A percentile compares a stretch with the other conserved stretches of the same genome.
phyloP scores from a whole-genome alignment of 1,139 yeast genomes.

The Suhomyces bokatorum region DNA sequence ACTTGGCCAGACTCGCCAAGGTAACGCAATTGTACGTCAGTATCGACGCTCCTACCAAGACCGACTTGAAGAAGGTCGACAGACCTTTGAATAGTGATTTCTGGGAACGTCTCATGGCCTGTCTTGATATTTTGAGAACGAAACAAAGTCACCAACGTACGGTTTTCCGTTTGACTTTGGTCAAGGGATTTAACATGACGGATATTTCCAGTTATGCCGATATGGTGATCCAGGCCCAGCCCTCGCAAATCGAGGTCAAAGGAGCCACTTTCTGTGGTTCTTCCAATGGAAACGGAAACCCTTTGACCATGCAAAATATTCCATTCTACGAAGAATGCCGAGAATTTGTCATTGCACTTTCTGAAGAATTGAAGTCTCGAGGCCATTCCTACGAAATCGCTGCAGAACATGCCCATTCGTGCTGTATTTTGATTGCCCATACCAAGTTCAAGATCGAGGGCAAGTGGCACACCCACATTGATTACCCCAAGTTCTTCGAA shows the following conservation, averaged over 20 bases:
- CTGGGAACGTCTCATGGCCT: slow-evolving; percentile 84
- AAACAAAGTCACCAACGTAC: slow-evolving; percentile 81
- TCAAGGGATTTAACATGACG: slow-evolving; percentile 86
- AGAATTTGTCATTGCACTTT: slow-evolving; percentile 64
- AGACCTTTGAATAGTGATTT: slow-evolving; percentile 87
- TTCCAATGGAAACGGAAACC: slow-evolving; percentile 75
- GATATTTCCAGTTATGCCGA: slow-evolving; percentile 88
- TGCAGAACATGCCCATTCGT: slow-evolving; percentile 94
- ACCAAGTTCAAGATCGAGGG: slow-evolving; percentile 66
- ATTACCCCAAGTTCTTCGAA: slow-evolving; percentile 75
- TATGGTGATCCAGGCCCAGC: slow-evolving; percentile 76
- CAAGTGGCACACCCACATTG: slow-evolving; percentile 88
- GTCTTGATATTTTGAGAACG: slow-evolving; percentile 77
- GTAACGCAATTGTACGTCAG: slow-evolving; percentile 92
- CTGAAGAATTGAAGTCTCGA: slow-evolving; percentile 57
- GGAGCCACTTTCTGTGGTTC: slow-evolving; percentile 96
- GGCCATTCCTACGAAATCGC: slow-evolving; percentile 79
- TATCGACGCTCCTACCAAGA: slow-evolving; percentile 86
- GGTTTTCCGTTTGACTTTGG: slow-evolving; percentile 86
- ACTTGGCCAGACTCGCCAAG: slow-evolving; percentile 62
- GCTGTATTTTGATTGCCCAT: slow-evolving; percentile 85
- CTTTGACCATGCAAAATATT: slow-evolving; percentile 91
- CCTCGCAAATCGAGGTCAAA: slow-evolving; percentile 88
- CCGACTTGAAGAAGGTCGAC: slow-evolving; percentile 78
- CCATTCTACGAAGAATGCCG: slow-evolving; percentile 93